phyloP scores from a whole-genome alignment of 2,329 filamentous ascomycete species.

The Aspergillus sclerotialis region DNA sequence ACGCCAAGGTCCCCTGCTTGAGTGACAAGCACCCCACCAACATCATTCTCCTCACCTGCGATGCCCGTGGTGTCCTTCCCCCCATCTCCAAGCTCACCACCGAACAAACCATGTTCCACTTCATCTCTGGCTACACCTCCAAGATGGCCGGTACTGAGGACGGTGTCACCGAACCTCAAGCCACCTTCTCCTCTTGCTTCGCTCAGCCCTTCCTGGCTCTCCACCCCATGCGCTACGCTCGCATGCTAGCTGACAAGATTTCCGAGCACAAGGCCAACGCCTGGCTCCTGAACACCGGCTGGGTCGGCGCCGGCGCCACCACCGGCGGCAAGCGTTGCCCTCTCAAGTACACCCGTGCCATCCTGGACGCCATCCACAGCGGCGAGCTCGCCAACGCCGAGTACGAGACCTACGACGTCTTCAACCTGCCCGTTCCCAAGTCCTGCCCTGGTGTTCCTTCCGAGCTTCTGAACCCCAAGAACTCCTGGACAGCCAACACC shows the following conservation, averaged over 20 bases:
- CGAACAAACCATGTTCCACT: constrained; percentile 99
- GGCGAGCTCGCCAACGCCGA: constrained; percentile 88
- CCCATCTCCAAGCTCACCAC: constrained; percentile 95
- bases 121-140: constrained; percentile 98
- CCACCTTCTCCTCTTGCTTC: constrained; percentile 98
- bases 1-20: constrained; percentile 97
- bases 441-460: constrained; percentile 79
- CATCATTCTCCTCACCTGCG: constrained; percentile 97
- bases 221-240: constrained; percentile 97
- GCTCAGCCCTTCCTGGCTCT: constrained; percentile 98
- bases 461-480: constrained; percentile 91
- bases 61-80: constrained; percentile 92
- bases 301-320: constrained; percentile 85
- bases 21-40: constrained; percentile 84
- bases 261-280: constrained; percentile 89
- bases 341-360: constrained; percentile 96
- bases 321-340: constrained; percentile 96
- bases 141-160: constrained; percentile 99
- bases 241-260: constrained; percentile 98
- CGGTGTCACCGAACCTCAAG: constrained; percentile 92
- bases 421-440: constrained; percentile 96
- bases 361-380: constrained; percentile 95
- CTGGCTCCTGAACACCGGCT: constrained; percentile 97
- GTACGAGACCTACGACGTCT: constrained; percentile 92
- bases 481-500: constrained; percentile 77